Base-by-base conservation (phyloP, 192 early-diverging fungal species). In the Gonapodya prolifera region DNA sequence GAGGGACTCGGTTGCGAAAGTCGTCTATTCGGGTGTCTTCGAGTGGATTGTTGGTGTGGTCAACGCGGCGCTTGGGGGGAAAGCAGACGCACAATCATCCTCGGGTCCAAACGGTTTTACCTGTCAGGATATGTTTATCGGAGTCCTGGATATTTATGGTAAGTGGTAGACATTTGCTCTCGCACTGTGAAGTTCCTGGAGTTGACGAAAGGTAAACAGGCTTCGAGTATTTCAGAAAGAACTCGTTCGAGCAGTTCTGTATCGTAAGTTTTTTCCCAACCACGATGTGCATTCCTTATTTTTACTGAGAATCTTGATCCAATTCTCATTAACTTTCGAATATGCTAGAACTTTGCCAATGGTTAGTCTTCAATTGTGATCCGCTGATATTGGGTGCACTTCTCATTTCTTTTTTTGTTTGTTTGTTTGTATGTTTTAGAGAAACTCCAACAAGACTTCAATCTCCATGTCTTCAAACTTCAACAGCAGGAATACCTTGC, bases 171-270 rank as follows among this genome's bases (percentile, higher is more conserved):
- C n/a, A n/a, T n/a, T n/a, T n/a, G n/a, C n/a, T n/a, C n/a, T n/a
- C n/a, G n/a, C n/a, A n/a, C n/a, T n/a, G n/a, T n/a, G n/a, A n/a
- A n/a, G n/a, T n/a, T n/a, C n/a, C n/a, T n/a, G n/a, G n/a, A n/a
- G n/a, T n/a, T n/a, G n/a, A n/a, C n/a, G n/a, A n/a, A n/a, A n/a
- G n/a, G n/a, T n/a, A n/a, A n/a, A n/a, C 23, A 61, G 45, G 89
- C 69, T 99, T 99, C 82, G 97, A 99, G 83, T 95, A 98, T 81
- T 99, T 99, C 83, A 92, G 95, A 85, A 97, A 96, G 86, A 99
- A 99, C 86, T 98, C 96, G 30, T 99, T 99, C 78, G 97, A 99
- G 86, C 97, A 99, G 87, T 98, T 98, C 83, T 99, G 97, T 88
- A 97, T 99, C 79, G 45, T 61, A 23, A 61, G 45, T 61, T 61